Evolutionary conservation across 768 basidiomycete genomes (phyloP), one percentile per base, ranked within the genome.

Genomic region (Mycena olivaceomarginata): DNA sequence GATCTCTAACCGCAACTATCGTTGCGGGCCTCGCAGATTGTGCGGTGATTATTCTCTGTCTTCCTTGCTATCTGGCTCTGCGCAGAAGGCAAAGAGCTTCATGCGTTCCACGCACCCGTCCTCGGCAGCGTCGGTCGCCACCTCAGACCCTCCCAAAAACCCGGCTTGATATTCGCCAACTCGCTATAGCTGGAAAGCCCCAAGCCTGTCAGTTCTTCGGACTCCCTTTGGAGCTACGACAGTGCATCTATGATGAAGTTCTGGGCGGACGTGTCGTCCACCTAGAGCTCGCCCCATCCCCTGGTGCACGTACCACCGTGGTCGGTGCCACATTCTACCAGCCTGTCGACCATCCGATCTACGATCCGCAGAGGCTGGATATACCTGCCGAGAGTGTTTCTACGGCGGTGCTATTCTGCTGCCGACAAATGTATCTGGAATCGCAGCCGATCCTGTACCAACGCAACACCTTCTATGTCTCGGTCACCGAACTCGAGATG

Each of bases 201-300:
- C 67, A 43, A 39, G 60, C 3, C 22, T 45, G 48, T 16, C 25
- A n/a, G 5, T 22, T 73, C 2, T 25, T 71, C 37, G 31, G 22
- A 4, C 67, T 73, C 16, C 76, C 76, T 15, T 51, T 39, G 4
- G 76, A 77, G 67, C 48, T 77, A 11, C 66, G 71, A n/a, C 59
- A 60, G 60, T 59, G 39, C 39, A 73, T 77, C 40, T 77, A 77
- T 59, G 66, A 72, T 40, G 6, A 63, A 1, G 67, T 39, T 5
- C 57, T 77, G 2, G 75, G 65, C 39, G 66, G 75, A 16, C 75
- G 75, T 7, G 20, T 62, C 5, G 37, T 72, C 66, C n/a, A 31
- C 8, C 22, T 68, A 12, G 12, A 41, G 15, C 22, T 60, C 31
- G 31, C 53, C 12, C 13, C 16, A 1, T 45, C 57, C 57, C 13